These are phyloP conservation scores for Thuidium tamariscinum DNA, from an alignment of 225 moss, liverwort and hornwort genomes.

Conservation along the genomic window DNA sequence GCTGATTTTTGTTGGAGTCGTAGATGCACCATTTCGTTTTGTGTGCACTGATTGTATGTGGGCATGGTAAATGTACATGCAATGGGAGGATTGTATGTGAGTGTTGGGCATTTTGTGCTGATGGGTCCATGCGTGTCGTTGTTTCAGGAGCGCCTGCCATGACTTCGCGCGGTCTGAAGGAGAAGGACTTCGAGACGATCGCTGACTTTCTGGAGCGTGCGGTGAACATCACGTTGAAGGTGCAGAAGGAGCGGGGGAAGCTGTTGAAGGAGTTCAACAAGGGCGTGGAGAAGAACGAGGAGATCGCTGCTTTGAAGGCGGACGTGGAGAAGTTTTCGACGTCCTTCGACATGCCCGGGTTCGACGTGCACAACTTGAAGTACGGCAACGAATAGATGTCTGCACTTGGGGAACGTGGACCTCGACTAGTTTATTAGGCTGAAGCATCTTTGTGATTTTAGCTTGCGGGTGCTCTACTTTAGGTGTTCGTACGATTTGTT, in stretches of 20 bases:
- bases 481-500: not conserved
- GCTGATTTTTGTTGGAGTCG: not conserved
- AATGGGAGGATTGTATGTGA: not conserved
- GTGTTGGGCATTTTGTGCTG: not conserved
- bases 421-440: not conserved
- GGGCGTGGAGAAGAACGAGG: constrained; percentile 64
- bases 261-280: constrained; percentile 85
- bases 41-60: not conserved
- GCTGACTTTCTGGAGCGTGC: constrained; percentile 74
- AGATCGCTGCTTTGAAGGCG: constrained; percentile 46
- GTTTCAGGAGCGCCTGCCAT: constrained; percentile 74
- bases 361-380: constrained; percentile 64
- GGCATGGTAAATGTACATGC: too few relatives aligned
- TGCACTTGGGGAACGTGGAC: not conserved
- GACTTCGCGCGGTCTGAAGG: constrained; percentile 93
- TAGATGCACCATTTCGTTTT: too few relatives aligned
- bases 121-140: too few relatives aligned
- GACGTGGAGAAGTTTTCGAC: constrained; percentile 78
- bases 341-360: constrained; percentile 89
- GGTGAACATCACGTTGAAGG: constrained; percentile 70
- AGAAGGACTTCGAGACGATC: constrained; percentile 91
- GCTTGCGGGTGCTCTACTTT: not conserved
- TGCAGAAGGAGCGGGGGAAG: constrained; percentile 88
- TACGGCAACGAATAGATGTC: constrained; percentile 20
- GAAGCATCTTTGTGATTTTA: not conserved